A percentile compares a stretch with the other conserved stretches of the same genome.
Evolutionary conservation across 768 basidiomycete genomes (phyloP).

Genomic region (Phylloporus arenicola): DNA sequence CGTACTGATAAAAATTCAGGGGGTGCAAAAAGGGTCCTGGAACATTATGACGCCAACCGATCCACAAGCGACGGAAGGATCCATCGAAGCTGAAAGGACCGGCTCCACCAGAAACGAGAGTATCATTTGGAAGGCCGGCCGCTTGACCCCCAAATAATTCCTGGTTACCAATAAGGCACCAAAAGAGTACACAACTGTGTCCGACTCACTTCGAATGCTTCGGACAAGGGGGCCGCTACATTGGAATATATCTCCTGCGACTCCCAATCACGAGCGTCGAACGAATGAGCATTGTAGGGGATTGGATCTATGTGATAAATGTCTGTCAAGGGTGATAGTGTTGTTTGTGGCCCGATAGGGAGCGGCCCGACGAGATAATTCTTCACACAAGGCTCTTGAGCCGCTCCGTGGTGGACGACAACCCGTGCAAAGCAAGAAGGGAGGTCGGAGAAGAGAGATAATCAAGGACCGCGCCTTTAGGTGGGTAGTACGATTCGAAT

Average conservation of each 20-base stretch:
- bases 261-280: slow-evolving; percentile 24
- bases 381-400: slow-evolving; percentile 37
- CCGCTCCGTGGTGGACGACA: slow-evolving; percentile 47
- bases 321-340: slow-evolving; percentile 39
- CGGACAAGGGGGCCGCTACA: slow-evolving; percentile 34
- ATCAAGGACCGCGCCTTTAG: slow-evolving; percentile 42
- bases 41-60: slow-evolving; percentile 44
- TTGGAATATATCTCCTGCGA: slow-evolving; percentile 25
- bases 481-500: slow-evolving; percentile 46
- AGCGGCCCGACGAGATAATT: slow-evolving; percentile 59
- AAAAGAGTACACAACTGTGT: background rate
- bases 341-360: slow-evolving; percentile 38
- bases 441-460: slow-evolving; percentile 36
- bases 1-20: slow-evolving; percentile 50
- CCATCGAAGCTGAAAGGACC: slow-evolving; percentile 60
- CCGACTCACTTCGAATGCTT: slow-evolving; percentile 37
- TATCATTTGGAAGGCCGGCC: slow-evolving; percentile 42
- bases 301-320: slow-evolving; percentile 50
- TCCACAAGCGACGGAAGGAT: slow-evolving; percentile 50
- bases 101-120: slow-evolving; percentile 40
- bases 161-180: slow-evolving; percentile 18
- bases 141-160: slow-evolving; percentile 47
- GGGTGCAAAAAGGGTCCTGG: slow-evolving; percentile 52
- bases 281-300: slow-evolving; percentile 49
- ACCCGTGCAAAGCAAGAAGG: slow-evolving; percentile 44